A percentile compares a stretch with the other conserved stretches of the same genome.
Conservation (phyloP, 208 protist species). For the Trichomonas tenax region DNA sequence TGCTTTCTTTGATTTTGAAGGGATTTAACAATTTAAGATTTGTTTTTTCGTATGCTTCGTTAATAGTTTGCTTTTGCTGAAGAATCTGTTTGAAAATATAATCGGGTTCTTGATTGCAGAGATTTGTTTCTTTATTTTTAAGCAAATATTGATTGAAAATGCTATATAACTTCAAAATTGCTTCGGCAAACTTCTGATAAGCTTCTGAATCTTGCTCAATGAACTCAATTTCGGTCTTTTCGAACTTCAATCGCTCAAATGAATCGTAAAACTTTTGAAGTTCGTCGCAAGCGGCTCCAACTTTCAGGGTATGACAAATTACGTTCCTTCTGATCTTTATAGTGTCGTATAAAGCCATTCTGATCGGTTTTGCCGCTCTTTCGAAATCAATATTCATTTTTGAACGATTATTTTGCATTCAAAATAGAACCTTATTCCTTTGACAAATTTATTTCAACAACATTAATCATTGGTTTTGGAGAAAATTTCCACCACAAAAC, state of each 20-base stretch:
- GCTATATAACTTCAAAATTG: background rate
- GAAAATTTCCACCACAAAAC: too few species aligned
- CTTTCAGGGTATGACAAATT: background rate
- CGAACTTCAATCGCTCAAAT: background rate
- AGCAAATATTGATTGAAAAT: background rate
- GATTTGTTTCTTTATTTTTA: background rate
- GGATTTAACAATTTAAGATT: background rate
- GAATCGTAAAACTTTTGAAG: background rate
- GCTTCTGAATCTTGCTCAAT: background rate
- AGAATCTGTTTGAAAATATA: background rate
- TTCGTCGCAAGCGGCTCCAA: background rate
- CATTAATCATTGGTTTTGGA: too few species aligned
- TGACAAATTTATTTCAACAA: too few species aligned
- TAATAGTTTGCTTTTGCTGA: background rate
- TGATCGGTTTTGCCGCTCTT: background rate
- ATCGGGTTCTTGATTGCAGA: background rate
- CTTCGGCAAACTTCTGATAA: background rate
- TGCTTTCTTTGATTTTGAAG: background rate
- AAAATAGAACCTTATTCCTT: too few species aligned
- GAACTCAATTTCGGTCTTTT: background rate
- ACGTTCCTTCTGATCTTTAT: background rate
- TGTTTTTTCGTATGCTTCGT: background rate
- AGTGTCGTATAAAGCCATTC: background rate
- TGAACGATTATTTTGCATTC: too few species aligned
- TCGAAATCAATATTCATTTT: background rate